These are phyloP conservation scores for Yueomyces sinensis DNA, from an alignment of 805 yeast species.

Conservation along the genomic window DNA sequence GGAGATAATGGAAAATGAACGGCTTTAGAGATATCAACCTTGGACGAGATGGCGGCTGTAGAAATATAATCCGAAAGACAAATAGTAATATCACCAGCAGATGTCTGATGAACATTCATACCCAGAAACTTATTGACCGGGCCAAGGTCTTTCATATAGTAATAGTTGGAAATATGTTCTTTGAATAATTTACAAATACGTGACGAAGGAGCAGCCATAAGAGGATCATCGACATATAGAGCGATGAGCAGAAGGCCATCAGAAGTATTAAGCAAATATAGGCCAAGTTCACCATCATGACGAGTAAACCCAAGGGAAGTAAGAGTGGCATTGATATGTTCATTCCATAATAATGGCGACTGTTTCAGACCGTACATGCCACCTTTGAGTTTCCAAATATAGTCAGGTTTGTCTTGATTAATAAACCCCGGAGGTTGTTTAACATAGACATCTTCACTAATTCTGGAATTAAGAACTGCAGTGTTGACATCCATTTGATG, in stretches of 20 bases:
- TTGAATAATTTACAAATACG: neutral
- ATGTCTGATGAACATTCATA: slow-evolving; percentile 1
- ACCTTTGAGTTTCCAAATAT: slow-evolving; percentile 5
- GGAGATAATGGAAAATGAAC: neutral
- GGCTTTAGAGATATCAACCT: neutral
- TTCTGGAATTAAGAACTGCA: slow-evolving; percentile 6
- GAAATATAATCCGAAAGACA: slow-evolving; percentile 1
- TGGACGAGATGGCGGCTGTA: neutral
- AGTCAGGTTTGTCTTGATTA: slow-evolving; percentile 1
- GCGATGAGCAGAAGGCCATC: slow-evolving; percentile 1
- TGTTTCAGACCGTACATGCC: slow-evolving; percentile 9
- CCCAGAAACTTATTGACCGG: slow-evolving; percentile 3
- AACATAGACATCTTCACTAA: slow-evolving; percentile 3
- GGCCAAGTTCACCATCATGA: slow-evolving; percentile 2
- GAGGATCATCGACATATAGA: slow-evolving; percentile 4
- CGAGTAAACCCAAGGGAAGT: slow-evolving; percentile 10
- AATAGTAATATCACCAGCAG: neutral
- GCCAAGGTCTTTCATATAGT: slow-evolving; percentile 4
- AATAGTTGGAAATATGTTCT: neutral
- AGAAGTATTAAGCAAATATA: slow-evolving; percentile 1
- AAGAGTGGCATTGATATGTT: slow-evolving; percentile 18
- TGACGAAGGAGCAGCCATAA: slow-evolving; percentile 1
- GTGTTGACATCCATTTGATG: slow-evolving; percentile 15
- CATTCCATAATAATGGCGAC: slow-evolving; percentile 16
- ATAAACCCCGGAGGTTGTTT: slow-evolving; percentile 1